phyloP scores from a whole-genome alignment of 257 asterid genomes.

The Nemophila menziesii region DNA sequence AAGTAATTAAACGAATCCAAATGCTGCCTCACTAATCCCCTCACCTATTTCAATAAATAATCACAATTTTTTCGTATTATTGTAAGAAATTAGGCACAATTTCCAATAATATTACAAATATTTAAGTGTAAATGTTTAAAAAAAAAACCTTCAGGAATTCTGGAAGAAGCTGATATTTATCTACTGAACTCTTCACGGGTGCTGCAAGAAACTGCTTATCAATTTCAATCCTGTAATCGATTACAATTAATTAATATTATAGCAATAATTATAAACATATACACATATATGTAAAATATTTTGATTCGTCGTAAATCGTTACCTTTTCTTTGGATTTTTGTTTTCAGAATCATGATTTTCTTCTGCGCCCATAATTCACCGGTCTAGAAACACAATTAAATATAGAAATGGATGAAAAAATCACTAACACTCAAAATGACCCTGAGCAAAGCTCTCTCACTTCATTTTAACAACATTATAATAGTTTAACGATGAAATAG shows the following conservation, averaged over 20 bases:
- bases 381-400: too few species aligned
- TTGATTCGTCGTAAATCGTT: not conserved
- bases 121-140: not conserved
- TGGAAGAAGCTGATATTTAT: constrained; percentile 66
- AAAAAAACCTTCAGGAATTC: constrained; percentile 63
- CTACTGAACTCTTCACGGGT: constrained; percentile 53
- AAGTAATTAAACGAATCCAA: constrained; percentile 84
- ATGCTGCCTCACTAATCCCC: constrained; percentile 90
- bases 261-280: too few species aligned
- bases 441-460: too few species aligned
- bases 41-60: constrained; percentile 32
- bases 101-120: not conserved
- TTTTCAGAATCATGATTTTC: not conserved
- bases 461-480: too few species aligned
- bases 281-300: not conserved
- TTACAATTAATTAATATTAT: not conserved
- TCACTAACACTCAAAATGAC: too few species aligned
- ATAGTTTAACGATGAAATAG: too few species aligned
- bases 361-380: not conserved
- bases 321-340: not conserved
- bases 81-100: not conserved
- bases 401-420: too few species aligned
- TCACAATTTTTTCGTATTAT: not conserved
- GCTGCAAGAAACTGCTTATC: constrained; percentile 56
- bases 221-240: constrained; percentile 17